These are phyloP conservation scores for Excoecaria agallocha DNA, from an alignment of 345 rosid species.

Conservation along the genomic window DNA sequence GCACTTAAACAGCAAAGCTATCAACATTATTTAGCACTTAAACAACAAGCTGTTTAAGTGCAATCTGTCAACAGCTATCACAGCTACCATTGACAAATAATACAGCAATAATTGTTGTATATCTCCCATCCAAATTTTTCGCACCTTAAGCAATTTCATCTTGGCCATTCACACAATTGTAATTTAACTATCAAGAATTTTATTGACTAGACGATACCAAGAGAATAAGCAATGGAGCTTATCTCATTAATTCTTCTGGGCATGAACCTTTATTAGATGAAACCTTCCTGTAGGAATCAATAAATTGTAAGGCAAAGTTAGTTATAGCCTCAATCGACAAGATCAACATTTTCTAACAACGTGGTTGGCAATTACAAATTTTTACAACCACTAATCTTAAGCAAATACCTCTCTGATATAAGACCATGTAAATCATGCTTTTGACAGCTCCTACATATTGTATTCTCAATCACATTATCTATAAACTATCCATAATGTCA, in stretches of 20 bases:
- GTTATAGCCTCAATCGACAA: not conserved
- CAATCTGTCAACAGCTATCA: too few relatives aligned
- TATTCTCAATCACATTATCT: not conserved
- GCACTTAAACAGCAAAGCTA: too few relatives aligned
- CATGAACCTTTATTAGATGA: conserved; percentile 34
- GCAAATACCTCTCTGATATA: too few relatives aligned
- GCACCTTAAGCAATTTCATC: not conserved
- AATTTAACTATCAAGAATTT: not conserved
- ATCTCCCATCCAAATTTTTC: not conserved
- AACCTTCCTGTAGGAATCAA: conserved; percentile 42
- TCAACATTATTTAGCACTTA: too few relatives aligned
- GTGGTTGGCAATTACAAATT: too few relatives aligned
- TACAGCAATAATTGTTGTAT: not conserved
- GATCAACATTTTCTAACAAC: not conserved
- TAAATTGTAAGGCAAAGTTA: conserved; percentile 6
- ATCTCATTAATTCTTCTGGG: conserved; percentile 79
- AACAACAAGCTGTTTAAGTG: too few relatives aligned
- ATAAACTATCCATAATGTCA: not conserved
- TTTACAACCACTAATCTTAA: not conserved
- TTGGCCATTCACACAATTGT: not conserved
- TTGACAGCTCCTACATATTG: not conserved
- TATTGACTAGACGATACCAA: not conserved
- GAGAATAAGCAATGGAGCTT: conserved; percentile 15
- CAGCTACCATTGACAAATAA: too few relatives aligned
- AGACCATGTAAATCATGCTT: too few relatives aligned